phyloP scores from a whole-genome alignment of 208 protist species.

The Porcisia deanei region DNA sequence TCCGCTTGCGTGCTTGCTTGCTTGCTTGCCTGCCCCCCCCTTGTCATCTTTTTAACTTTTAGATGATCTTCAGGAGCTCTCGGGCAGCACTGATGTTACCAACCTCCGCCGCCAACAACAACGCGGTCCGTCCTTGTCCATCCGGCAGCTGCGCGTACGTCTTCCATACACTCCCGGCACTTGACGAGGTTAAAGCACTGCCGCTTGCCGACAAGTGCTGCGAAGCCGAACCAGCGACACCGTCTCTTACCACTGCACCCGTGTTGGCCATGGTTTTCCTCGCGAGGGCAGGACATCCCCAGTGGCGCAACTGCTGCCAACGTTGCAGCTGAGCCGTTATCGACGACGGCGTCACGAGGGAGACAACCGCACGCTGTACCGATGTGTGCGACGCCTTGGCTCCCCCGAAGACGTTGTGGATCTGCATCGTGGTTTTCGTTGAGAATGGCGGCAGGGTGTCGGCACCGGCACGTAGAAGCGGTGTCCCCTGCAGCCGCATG shows the following conservation, averaged over 20 bases:
- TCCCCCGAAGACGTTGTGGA: neutral
- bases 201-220: neutral
- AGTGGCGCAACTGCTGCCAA: constrained; percentile 32
- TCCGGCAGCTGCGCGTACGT: constrained; percentile 29
- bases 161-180: constrained; percentile 15
- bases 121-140: constrained; percentile 37
- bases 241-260: neutral
- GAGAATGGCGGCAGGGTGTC: constrained; percentile 23
- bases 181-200: neutral
- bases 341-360: constrained; percentile 23
- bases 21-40: neutral
- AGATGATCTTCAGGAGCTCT: constrained; percentile 24
- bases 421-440: neutral
- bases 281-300: constrained; percentile 20
- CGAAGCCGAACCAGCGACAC: neutral
- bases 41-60: neutral
- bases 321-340: constrained; percentile 37
- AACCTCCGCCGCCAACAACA: constrained; percentile 38
- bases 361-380: neutral
- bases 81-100: constrained; percentile 33
- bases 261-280: neutral
- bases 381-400: neutral
- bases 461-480: constrained; percentile 3
- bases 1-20: neutral
- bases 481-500: constrained; percentile 12